Evolutionary conservation across 2,329 filamentous ascomycete species (phyloP), one percentile per base, ranked within the genome.

Genomic region (Fusarium xyrophilum): DNA sequence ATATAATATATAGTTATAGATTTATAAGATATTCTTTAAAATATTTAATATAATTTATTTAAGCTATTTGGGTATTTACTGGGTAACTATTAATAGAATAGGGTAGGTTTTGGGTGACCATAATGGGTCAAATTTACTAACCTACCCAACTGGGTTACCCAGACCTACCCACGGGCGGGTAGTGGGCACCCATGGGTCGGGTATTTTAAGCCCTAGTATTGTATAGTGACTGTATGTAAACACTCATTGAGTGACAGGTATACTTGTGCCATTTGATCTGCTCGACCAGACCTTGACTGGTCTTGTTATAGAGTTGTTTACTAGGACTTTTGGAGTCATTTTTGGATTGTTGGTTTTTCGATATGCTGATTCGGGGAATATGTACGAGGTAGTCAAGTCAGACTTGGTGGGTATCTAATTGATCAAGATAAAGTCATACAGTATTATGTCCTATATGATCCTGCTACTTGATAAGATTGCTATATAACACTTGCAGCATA

Each of bases 241-340:
- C 2, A 3, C 7, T 6, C 0, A 15, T 23, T 1, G 0, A 40
- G 9, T 7, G 5, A 23, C 2, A 43, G 4, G 6, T 0, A 17
- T 19, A 0, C 11, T 3, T 5, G 12, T 8, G 2, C 0, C 3
- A 19, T 13, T 9, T 19, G 6, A 5, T 19, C 1, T 25, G 3
- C 3, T 4, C 9, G 3, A 25, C 7, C 13, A 9, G 15, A 13
- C 6, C 23, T 12, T 4, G 13, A 6, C 3, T 7, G 9, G 7
- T 9, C 7, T 39, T 9, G 10, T 17, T 40, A 7, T 11, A 10
- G 5, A 33, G 4, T 15, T 33, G 3, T n/a, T 36, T 1, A 14
- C 14, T 8, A 9, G 7, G 9, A 19, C 17, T 35, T 38, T 21
- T 6, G 6, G 6, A 23, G 38, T 7, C 3, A 23, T 23, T 5